These are phyloP conservation scores for Candida easanensis DNA, from an alignment of 805 yeast species.

Conservation along the genomic window DNA sequence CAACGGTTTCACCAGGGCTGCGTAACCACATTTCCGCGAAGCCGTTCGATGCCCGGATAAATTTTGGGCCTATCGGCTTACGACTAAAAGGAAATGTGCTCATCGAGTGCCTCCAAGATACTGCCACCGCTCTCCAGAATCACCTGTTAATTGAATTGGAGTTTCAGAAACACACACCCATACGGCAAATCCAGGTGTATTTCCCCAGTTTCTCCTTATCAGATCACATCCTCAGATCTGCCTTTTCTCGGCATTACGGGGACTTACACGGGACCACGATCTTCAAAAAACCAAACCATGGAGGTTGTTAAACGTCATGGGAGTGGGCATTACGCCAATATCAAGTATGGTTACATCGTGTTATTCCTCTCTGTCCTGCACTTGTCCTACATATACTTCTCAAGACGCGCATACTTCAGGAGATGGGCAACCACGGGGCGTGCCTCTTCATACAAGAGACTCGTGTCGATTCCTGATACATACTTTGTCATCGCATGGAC, in stretches of 20 bases:
- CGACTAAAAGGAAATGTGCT: no score
- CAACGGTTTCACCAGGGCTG: no score
- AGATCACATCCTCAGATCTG: not conserved
- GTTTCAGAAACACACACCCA: no score
- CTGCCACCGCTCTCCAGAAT: no score
- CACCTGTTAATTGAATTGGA: no score
- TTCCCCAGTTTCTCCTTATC: no score
- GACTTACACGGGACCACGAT: not conserved
- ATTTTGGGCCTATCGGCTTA: no score
- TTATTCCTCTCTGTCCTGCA: slow-evolving; percentile 42
- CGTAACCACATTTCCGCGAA: no score
- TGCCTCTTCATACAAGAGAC: slow-evolving; percentile 33
- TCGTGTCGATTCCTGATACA: slow-evolving; percentile 35
- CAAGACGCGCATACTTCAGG: slow-evolving; percentile 32
- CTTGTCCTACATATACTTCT: slow-evolving; percentile 32
- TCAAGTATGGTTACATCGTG: slow-evolving; percentile 57
- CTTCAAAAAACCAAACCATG: not conserved
- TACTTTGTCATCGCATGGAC: slow-evolving; percentile 36
- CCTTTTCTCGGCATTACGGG: not conserved
- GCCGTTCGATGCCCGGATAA: no score
- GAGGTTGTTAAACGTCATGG: slow-evolving; percentile 43
- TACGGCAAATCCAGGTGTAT: no score
- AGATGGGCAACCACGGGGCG: slow-evolving; percentile 39
- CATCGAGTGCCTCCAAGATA: no score
- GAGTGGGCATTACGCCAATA: slow-evolving; percentile 50